phyloP scores from a whole-genome alignment of 345 rosid genomes.

The Atalantia buxifolia region DNA sequence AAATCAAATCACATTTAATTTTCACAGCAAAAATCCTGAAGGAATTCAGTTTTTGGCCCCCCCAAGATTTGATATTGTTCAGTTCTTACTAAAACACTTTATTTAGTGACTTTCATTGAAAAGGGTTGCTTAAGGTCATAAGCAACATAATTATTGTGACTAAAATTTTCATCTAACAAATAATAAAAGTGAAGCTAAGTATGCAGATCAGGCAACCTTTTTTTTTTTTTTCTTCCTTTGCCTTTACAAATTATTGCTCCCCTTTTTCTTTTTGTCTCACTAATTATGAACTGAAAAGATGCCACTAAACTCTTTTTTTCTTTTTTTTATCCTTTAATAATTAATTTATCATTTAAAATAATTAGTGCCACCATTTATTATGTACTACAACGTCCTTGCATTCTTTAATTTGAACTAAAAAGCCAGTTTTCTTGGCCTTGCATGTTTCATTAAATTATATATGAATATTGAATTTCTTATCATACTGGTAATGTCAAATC shows the following conservation, averaged over 20 bases:
- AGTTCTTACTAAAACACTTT: background rate
- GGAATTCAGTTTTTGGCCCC: background rate
- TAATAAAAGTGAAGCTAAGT: constrained; percentile 8
- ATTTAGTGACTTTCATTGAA: background rate
- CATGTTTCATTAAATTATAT: too few species aligned
- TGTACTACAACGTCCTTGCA: too few species aligned
- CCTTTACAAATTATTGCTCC: background rate
- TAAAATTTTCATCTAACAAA: constrained; percentile 4
- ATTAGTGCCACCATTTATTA: background rate
- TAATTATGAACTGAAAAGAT: background rate
- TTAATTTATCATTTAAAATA: too few species aligned
- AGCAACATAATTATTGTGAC: constrained; percentile 1
- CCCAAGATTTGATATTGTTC: background rate
- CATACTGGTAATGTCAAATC: background rate
- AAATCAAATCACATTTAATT: background rate
- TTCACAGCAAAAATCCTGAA: background rate
- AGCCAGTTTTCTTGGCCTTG: background rate
- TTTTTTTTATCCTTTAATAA: background rate
- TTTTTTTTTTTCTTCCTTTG: constrained; percentile 6
- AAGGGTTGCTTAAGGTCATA: background rate
- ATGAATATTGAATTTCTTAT: background rate
- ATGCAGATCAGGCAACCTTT: constrained; percentile 9
- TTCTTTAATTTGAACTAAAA: constrained; percentile 19
- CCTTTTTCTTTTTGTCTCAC: constrained; percentile 4
- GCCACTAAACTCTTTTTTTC: background rate